Evolutionary conservation across 176 grass and related monocot genomes (phyloP).

Genomic region (Chrysopogon serrulatus): DNA sequence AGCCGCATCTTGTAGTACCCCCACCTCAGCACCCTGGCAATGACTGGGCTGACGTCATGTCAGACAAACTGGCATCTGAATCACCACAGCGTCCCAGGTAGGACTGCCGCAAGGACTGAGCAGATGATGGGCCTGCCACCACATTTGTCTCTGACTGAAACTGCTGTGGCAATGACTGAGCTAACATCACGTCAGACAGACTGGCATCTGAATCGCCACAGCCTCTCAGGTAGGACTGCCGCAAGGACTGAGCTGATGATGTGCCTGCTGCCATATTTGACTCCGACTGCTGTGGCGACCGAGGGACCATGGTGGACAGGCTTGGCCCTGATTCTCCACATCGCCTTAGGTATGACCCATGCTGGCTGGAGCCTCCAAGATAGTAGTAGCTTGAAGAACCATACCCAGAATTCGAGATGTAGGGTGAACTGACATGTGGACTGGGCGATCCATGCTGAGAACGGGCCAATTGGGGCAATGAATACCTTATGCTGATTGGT

Average conservation of each 20-base stretch:
- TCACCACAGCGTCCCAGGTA: conserved; percentile 58
- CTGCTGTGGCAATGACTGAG: conserved; percentile 56
- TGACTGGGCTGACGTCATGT: conserved; percentile 68
- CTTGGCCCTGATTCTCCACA: conserved; percentile 64
- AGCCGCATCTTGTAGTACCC: neutral
- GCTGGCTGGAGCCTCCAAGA: conserved; percentile 57
- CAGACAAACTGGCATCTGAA: conserved; percentile 63
- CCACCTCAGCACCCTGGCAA: conserved; percentile 73
- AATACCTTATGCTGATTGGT: conserved; percentile 51
- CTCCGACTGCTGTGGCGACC: conserved; percentile 22
- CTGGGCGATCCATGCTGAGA: conserved; percentile 43
- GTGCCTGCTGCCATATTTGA: conserved; percentile 37
- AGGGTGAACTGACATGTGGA: conserved; percentile 40
- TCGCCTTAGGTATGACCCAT: conserved; percentile 44
- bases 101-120: conserved; percentile 59
- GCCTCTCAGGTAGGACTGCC: conserved; percentile 69
- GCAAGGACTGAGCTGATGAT: conserved; percentile 56
- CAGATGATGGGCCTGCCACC: conserved; percentile 41
- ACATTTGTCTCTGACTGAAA: conserved; percentile 41
- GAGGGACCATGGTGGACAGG: conserved; percentile 50
- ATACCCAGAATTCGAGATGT: conserved; percentile 52
- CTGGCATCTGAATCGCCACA: conserved; percentile 57
- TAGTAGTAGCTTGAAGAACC: conserved; percentile 59
- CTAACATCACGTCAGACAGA: conserved; percentile 61
- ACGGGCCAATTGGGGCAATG: conserved; percentile 16